These are phyloP conservation scores for Fusarium pseudonygamai DNA, from an alignment of 2,329 filamentous ascomycete species.

Conservation along the genomic window DNA sequence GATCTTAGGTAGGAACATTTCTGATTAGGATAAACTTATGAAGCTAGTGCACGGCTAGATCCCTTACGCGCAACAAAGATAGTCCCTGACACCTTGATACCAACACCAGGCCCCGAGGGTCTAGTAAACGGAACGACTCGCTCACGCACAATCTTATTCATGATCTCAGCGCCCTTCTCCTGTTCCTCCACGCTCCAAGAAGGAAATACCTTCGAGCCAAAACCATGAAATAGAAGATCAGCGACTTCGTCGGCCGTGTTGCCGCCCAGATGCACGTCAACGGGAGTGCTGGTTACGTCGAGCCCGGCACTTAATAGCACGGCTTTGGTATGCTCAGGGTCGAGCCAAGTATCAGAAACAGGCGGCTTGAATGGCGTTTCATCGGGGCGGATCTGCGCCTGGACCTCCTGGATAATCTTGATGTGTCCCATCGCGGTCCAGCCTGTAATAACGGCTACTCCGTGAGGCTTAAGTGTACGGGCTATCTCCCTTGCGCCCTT, in stretches of 20 bases:
- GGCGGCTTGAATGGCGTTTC: not conserved
- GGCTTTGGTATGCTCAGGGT: not conserved
- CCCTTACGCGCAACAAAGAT: not conserved
- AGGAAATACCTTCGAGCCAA: not conserved
- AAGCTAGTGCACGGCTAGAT: too few species aligned
- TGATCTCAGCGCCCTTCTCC: rapidly evolving
- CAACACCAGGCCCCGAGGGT: not conserved
- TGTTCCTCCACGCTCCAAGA: not conserved
- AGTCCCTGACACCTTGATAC: not conserved
- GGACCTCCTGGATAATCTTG: not conserved
- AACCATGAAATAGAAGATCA: not conserved
- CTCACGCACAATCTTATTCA: not conserved
- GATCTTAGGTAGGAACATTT: too few species aligned
- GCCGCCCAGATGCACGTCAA: not conserved
- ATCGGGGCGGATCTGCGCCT: not conserved
- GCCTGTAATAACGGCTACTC: rapidly evolving
- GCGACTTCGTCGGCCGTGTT: not conserved
- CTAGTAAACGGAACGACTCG: not conserved
- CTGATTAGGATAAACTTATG: too few species aligned
- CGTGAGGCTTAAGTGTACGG: not conserved
- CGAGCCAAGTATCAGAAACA: rapidly evolving
- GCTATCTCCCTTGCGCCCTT: not conserved
- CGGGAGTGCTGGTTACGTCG: not conserved
- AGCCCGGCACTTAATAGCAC: not conserved
- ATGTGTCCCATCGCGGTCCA: not conserved